Conservation (phyloP, 331 rosid species). For the Arachis monticola region DNA sequence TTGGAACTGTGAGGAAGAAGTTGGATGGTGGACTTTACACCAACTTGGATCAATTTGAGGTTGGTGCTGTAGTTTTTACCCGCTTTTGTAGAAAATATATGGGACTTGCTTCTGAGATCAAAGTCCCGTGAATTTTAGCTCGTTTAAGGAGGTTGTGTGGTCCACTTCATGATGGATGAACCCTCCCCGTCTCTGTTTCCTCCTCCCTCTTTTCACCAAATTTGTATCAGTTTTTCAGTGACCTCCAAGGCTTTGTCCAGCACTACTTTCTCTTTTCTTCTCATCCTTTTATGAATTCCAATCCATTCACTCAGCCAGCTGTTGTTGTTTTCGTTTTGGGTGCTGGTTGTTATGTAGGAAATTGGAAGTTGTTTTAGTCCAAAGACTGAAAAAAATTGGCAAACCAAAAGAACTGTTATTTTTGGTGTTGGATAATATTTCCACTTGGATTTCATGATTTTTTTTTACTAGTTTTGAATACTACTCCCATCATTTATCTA, state of each 20-base stretch:
- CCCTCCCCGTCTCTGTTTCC: not conserved
- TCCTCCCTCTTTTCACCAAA: not conserved
- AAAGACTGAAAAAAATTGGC: not conserved
- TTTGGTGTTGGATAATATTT: conserved; percentile 23
- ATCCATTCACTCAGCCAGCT: conserved; percentile 25
- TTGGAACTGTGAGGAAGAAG: conserved; percentile 78
- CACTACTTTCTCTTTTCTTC: conserved; percentile 5
- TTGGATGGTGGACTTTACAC: conserved; percentile 69
- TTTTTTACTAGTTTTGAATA: conserved; percentile 6
- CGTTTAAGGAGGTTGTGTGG: not conserved
- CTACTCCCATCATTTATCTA: not conserved
- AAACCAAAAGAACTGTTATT: not conserved
- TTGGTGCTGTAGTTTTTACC: conserved; percentile 41
- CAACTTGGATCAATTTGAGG: conserved; percentile 84
- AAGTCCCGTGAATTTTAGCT: not conserved
- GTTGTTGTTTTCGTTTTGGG: conserved; percentile 2
- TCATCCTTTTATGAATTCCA: not conserved
- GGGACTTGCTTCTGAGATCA: conserved; percentile 3
- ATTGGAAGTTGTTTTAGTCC: not conserved
- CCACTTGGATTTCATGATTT: not conserved
- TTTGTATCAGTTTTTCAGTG: not conserved
- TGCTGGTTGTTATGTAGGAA: conserved; percentile 1
- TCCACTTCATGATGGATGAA: not conserved
- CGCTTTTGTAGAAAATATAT: conserved; percentile 3
- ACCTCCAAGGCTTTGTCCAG: not conserved